These are phyloP conservation scores for Carex pumila DNA, from an alignment of 176 grass and related monocot species.

Conservation along the genomic window DNA sequence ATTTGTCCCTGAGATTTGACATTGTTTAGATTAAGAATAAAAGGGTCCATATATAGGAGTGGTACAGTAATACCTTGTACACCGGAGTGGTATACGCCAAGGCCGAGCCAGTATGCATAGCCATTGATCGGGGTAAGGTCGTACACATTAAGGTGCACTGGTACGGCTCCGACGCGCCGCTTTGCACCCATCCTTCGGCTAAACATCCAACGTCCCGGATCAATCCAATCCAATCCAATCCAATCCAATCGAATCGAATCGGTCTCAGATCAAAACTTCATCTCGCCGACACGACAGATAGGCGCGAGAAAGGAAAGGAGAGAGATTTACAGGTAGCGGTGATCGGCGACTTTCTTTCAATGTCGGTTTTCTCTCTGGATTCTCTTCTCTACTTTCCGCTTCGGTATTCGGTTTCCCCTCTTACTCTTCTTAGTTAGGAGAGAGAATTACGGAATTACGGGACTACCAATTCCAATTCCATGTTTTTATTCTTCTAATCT, in stretches of 20 bases:
- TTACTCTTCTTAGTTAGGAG: background rate
- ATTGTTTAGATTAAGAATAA: background rate
- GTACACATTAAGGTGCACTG: slow-evolving; percentile 79
- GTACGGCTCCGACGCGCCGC: slow-evolving; percentile 20
- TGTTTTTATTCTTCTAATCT: background rate
- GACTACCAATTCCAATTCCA: background rate
- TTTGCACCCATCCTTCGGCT: background rate
- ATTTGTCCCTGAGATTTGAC: background rate
- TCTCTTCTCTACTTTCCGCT: background rate
- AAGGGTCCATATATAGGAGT: background rate
- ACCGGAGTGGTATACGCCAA: slow-evolving; percentile 85
- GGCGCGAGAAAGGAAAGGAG: background rate
- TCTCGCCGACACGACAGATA: background rate
- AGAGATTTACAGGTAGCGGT: background rate
- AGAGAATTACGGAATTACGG: background rate
- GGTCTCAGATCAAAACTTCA: slow-evolving; percentile 8
- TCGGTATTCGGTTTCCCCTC: background rate
- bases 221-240: background rate
- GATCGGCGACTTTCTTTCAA: background rate
- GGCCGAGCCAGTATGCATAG: slow-evolving; percentile 76
- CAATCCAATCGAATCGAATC: background rate
- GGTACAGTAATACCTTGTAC: slow-evolving; percentile 34
- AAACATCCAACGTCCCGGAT: slow-evolving; percentile 7
- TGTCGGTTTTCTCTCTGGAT: background rate
- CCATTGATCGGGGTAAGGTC: slow-evolving; percentile 78